Conservation (phyloP, 2,329 filamentous ascomycete genomes). For the Aureobasidium mangrovei region DNA sequence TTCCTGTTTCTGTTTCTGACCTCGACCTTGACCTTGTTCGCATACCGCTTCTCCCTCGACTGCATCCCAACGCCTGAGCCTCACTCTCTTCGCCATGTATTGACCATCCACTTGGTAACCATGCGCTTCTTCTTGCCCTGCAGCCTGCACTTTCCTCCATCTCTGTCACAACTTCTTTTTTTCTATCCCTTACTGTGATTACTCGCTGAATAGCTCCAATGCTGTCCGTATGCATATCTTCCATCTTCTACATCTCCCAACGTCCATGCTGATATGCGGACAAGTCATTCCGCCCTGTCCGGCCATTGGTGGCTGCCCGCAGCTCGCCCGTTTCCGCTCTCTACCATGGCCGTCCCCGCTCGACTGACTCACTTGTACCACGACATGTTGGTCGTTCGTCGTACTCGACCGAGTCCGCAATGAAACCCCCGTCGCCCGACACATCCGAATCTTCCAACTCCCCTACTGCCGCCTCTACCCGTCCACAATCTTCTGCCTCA, state of each 20-base stretch:
- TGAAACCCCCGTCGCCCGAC: background rate
- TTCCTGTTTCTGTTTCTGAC: background rate
- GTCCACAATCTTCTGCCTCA: conserved; percentile 2
- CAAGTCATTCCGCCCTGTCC: background rate
- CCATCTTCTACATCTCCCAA: too few relatives aligned
- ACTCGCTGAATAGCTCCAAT: background rate
- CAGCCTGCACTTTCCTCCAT: background rate
- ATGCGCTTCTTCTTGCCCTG: background rate
- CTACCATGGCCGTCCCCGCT: background rate
- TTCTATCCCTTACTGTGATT: background rate
- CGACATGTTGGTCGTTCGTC: conserved; percentile 1
- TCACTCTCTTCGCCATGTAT: background rate
- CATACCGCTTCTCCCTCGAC: background rate
- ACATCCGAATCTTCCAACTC: conserved; percentile 8
- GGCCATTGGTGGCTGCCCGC: background rate
- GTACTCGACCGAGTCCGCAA: background rate
- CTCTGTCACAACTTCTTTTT: background rate
- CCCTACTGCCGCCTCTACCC: conserved; percentile 2
- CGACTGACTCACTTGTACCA: background rate
- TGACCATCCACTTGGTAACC: background rate
- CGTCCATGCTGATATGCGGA: background rate
- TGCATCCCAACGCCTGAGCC: too few relatives aligned
- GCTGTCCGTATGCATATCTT: background rate
- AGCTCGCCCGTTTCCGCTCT: background rate
- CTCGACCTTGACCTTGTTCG: background rate